These are phyloP conservation scores for Didymella lethalis DNA, from an alignment of 2,329 filamentous ascomycete genomes.

Conservation along the genomic window DNA sequence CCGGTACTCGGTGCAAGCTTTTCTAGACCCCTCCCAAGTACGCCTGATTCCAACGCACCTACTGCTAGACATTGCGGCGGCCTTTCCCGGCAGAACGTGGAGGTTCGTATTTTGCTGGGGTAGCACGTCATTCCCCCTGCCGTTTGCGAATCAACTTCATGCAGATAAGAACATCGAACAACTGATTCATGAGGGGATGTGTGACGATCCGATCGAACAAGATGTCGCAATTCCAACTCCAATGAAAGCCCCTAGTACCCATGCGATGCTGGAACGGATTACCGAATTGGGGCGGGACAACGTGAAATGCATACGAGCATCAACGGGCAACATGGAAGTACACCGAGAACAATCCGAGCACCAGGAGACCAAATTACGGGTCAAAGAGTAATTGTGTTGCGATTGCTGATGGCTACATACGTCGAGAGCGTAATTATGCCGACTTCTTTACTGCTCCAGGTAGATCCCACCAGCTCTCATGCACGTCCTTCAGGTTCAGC, in stretches of 20 bases:
- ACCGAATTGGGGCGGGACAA: not conserved
- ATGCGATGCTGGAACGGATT: constrained; percentile 4
- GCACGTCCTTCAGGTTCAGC: constrained; percentile 67
- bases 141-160: constrained; percentile 24
- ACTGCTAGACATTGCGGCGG: not conserved
- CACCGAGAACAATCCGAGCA: not conserved
- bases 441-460: constrained; percentile 36
- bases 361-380: not conserved
- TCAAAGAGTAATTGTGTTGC: not conserved
- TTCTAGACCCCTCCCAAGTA: not conserved
- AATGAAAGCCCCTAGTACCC: not conserved
- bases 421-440: not conserved
- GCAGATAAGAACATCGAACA: constrained; percentile 9
- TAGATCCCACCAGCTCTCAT: constrained; percentile 70
- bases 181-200: not conserved
- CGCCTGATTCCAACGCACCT: not conserved
- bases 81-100: constrained; percentile 8
- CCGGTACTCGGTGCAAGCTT: constrained; percentile 7
- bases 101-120: constrained; percentile 26
- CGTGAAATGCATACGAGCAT: not conserved
- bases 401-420: not conserved
- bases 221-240: constrained; percentile 23
- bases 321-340: not conserved
- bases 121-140: constrained; percentile 39
- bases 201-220: constrained; percentile 1